Percentiles rank a stretch among this genome's conserved stretches.
These are phyloP conservation scores for Dipteronia dyeriana DNA, from an alignment of 345 rosid genomes.

Conservation along the genomic window DNA sequence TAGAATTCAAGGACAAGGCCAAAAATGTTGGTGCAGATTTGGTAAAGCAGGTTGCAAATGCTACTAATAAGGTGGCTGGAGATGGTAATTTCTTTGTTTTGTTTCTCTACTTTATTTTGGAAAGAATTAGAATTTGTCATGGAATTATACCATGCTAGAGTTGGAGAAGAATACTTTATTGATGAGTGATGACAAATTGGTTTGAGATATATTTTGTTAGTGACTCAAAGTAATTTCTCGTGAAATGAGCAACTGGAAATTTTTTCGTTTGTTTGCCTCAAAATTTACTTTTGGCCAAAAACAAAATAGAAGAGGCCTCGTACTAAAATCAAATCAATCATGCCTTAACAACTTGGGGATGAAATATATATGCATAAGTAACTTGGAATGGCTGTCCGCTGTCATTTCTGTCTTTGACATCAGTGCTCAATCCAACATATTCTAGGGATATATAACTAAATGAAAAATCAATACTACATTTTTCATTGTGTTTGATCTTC, in stretches of 20 bases:
- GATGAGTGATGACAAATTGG: conserved; percentile 16
- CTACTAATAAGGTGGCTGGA: conserved; percentile 86
- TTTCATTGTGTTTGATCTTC: not conserved
- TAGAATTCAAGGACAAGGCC: conserved; percentile 64
- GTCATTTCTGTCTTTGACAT: not conserved
- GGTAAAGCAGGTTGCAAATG: conserved; percentile 90
- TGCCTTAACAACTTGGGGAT: not conserved
- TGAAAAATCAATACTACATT: not conserved
- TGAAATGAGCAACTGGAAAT: not conserved
- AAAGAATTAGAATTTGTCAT: not conserved
- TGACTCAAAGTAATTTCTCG: not conserved
- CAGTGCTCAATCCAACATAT: not conserved
- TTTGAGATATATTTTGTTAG: not conserved
- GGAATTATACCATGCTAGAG: not conserved
- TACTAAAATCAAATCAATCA: not conserved
- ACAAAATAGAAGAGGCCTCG: not conserved
- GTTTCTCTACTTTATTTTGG: conserved; percentile 7
- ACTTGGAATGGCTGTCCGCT: not conserved
- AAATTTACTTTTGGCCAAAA: not conserved
- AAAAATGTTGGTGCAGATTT: conserved; percentile 89
- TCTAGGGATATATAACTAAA: not conserved
- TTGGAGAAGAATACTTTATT: not conserved
- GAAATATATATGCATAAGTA: not conserved
- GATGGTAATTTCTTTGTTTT: conserved; percentile 60
- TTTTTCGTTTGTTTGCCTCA: not conserved